Evolutionary conservation across 148 eudicot species (phyloP), one percentile per base, ranked within the genome.

Genomic region (Camellia japonica): DNA sequence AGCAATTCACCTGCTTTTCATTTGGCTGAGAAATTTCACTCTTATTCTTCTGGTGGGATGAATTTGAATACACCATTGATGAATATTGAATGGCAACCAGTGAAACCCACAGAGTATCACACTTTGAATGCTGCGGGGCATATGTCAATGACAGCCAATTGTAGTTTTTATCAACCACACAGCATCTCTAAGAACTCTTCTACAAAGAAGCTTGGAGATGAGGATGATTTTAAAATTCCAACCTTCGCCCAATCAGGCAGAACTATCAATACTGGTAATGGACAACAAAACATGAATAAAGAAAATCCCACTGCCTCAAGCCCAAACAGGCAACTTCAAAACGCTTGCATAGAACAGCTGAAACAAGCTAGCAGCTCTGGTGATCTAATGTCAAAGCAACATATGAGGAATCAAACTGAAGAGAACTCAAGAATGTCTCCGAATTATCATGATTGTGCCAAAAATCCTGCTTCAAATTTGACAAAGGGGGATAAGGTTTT

Each of bases 1-100:
- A 56, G 82, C 63, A 74, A 75, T 68, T 71, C 76, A 20, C 73
- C 85, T 71, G 75, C 81, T 74, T 59, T 80, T 55, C 75, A 81
- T 71, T 62, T 80, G 78, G 73, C 78, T 2, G 84, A 80, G 46
- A 79, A 70, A 64, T 66, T 60, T 67, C 84, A 73, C 75, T 70
- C 87, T 58, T 60, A 76, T 68, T 73, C 69, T 56, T 79, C 84
- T 41, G 58, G 44, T 49, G 71, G 69, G 60, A 47, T 60, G 41
- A 77, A 60, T 44, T 19, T 71, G 51, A 71, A 74, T 16, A 73
- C 72, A 5, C 44, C 80, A 68, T 62, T 68, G 7, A 79, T 38
- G 47, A 68, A 80, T 51, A 47, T 78, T 44, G 80, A 83, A 41
- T 41, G 20, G 43, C 75, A 3, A 43, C 30, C 78, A 8, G 41